These are phyloP conservation scores for Aquilaria malaccensis DNA, from an alignment of 345 rosid species.

Conservation along the genomic window DNA sequence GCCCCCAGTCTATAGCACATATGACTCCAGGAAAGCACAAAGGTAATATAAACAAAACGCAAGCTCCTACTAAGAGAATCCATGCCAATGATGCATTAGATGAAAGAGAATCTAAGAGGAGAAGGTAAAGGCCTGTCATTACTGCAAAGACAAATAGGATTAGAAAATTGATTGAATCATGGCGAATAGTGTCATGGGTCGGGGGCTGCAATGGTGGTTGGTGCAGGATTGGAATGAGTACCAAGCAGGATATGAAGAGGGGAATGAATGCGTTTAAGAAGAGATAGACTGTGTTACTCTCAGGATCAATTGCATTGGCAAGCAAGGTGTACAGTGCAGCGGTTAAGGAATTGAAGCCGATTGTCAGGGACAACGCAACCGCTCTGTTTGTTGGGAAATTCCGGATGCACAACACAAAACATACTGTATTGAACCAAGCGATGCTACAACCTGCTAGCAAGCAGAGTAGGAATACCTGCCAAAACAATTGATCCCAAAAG, in stretches of 20 bases:
- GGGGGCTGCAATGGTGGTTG: conserved; percentile 34
- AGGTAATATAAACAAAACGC: conserved; percentile 42
- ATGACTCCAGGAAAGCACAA: conserved; percentile 56
- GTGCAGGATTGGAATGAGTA: conserved; percentile 47
- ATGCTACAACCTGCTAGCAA: conserved; percentile 79
- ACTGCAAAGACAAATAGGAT: conserved; percentile 48
- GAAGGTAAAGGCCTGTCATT: conserved; percentile 62
- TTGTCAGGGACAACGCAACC: conserved; percentile 64
- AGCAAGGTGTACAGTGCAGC: conserved; percentile 70
- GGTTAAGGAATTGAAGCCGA: conserved; percentile 67
- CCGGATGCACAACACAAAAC: conserved; percentile 67
- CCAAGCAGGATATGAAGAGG: conserved; percentile 33
- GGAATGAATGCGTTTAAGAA: conserved; percentile 56
- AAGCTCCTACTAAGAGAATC: conserved; percentile 45
- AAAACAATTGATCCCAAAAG: not conserved
- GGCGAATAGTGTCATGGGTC: conserved; percentile 19
- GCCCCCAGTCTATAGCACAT: conserved; percentile 42
- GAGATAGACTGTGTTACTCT: conserved; percentile 41
- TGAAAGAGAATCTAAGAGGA: conserved; percentile 40
- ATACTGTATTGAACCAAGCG: conserved; percentile 89
- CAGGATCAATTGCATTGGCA: conserved; percentile 49
- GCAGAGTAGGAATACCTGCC: conserved; percentile 69
- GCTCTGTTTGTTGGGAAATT: conserved; percentile 58
- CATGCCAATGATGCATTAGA: conserved; percentile 30
- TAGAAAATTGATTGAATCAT: conserved; percentile 44